These are phyloP conservation scores for Tephrocybe sp. DNA, from an alignment of 768 basidiomycete species.

Conservation along the genomic window DNA sequence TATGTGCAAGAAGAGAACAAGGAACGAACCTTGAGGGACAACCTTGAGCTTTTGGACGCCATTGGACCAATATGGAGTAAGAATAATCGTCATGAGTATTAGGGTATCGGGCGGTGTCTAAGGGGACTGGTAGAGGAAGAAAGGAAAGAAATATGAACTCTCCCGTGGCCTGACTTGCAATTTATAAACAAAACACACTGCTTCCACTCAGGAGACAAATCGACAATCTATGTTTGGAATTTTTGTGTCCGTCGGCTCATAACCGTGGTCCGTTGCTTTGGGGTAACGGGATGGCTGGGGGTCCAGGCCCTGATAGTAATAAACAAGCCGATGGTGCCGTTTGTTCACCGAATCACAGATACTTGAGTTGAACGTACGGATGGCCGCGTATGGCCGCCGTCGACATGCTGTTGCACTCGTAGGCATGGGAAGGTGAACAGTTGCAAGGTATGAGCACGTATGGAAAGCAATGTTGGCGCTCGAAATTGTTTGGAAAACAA, in stretches of 20 bases:
- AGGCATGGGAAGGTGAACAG: neutral
- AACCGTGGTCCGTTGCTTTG: conserved; percentile 2
- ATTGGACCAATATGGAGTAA: conserved; percentile 71
- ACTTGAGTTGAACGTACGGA: too few species aligned
- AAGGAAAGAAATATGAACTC: neutral
- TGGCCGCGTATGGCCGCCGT: too few species aligned
- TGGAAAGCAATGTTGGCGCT: too few species aligned
- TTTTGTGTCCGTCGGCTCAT: conserved; percentile 4
- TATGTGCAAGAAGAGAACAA: conserved; percentile 3
- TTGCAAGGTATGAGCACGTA: neutral
- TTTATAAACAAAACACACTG: conserved; percentile 11
- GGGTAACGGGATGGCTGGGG: conserved; percentile 9
- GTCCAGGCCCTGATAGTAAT: conserved; percentile 12
- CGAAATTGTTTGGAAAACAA: neutral
- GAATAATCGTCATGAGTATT: conserved; percentile 51
- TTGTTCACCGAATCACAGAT: neutral
- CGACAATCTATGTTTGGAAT: conserved; percentile 9
- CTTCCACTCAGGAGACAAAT: conserved; percentile 7
- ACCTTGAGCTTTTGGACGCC: conserved; percentile 71
- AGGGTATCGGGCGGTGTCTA: conserved; percentile 4
- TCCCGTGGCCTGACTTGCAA: neutral
- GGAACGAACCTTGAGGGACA: conserved; percentile 50
- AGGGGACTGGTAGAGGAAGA: neutral
- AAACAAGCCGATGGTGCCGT: conserved; percentile 1
- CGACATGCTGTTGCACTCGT: neutral